Base-by-base conservation (phyloP, 495 filamentous ascomycete species). In the Hypomontagnella monticulosa region DNA sequence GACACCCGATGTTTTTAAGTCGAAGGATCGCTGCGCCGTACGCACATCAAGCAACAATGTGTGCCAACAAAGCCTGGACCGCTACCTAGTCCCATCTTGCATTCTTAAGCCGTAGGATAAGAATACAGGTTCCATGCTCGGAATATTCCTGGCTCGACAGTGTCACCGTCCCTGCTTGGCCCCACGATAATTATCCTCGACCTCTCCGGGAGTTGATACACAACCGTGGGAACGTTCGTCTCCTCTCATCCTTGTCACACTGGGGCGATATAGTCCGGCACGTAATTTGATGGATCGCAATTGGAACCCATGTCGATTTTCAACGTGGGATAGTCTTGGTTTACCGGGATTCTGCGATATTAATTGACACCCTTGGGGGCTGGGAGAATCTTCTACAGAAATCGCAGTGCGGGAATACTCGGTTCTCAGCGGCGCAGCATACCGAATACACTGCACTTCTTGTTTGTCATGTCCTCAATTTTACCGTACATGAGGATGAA, bases 301-400 rank as follows among this genome's bases (percentile, higher is more conserved):
- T 27, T 27, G 23, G 23, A 6, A 27, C 23, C 23, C 23, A 27
- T 27, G 23, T 27, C 23, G 23, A 27, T 3, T 27, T 27, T 27
- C 23, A 27, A 27, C 23, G 23, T 27, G 23, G 23, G 23, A 2
- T 6, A 3, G 23, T 27, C 23, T 27, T 27, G 23, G 3, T 27
- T 27, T 27, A 27, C 23, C 18, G 27, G 20, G 46, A 42, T 16
- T 61, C 46, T 48, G 37, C 18, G 57, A 61, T 61, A 52, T 46
- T 30, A 23, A 51, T 59, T 23, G 23, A 27, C 23, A 37, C 3
- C 30, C 34, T 15, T 10, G 23, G 3, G 23, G 23, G 23, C 23
- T 27, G 23, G 23, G 23, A 27, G 23, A 27, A 27, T 27, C 23
- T 27, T 27, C 23, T 27, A 27, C 23, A 6, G 23, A 27, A 27